phyloP scores from a whole-genome alignment of 2,329 filamentous ascomycete species.

The Penicillium sp. region DNA sequence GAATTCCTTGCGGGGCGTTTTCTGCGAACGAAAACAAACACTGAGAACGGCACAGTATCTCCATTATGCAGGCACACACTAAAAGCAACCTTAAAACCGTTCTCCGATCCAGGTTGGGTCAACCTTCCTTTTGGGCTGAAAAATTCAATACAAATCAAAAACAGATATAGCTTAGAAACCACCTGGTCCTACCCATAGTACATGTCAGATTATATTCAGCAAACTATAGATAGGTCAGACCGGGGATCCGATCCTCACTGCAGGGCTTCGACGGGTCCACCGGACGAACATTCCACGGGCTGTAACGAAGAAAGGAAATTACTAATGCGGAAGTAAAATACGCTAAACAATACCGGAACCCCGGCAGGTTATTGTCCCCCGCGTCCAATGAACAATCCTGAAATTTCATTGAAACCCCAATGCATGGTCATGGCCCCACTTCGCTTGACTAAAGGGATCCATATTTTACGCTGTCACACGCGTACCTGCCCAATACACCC shows the following conservation, averaged over 20 bases:
- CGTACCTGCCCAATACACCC: conserved; percentile 28
- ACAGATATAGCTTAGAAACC: no score
- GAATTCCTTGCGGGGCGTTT: not conserved
- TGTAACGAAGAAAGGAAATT: not conserved
- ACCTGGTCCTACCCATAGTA: not conserved
- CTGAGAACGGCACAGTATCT: conserved; percentile 11
- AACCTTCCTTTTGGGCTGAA: not conserved
- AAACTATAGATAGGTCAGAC: not conserved
- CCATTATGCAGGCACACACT: conserved; percentile 21
- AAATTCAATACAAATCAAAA: not conserved
- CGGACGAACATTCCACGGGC: conserved; percentile 24
- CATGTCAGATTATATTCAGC: not conserved
- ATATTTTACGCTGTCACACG: conserved; percentile 16
- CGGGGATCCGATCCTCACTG: not conserved
- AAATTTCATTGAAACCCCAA: not conserved
- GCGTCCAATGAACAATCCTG: conserved; percentile 9
- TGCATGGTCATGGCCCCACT: not conserved
- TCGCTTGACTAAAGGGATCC: not conserved
- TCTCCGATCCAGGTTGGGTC: not conserved
- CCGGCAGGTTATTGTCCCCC: conserved; percentile 11
- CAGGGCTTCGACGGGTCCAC: conserved; percentile 21
- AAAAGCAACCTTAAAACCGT: conserved; percentile 24
- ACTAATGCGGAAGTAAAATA: not conserved
- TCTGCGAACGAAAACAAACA: not conserved
- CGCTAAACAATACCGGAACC: conserved; percentile 9